phyloP scores from a whole-genome alignment of 345 rosid species.

The Rhodomyrtus tomentosa region DNA sequence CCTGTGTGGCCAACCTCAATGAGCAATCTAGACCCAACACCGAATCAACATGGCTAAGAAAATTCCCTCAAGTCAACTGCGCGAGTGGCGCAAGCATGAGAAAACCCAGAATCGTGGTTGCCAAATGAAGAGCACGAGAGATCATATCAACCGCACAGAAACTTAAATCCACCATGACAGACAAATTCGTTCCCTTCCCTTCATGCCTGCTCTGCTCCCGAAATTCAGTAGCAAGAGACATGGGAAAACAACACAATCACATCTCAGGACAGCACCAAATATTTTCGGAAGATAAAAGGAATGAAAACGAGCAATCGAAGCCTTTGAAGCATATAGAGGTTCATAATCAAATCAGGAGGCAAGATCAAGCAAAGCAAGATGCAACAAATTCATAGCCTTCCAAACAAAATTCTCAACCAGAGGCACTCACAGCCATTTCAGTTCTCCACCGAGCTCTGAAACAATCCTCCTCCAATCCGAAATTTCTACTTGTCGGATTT shows the following conservation, averaged over 20 bases:
- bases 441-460: slow-evolving; percentile 3
- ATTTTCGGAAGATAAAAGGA: not conserved
- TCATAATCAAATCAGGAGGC: not conserved
- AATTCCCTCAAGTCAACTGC: not conserved
- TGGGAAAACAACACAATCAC: not conserved
- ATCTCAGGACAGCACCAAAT: not conserved
- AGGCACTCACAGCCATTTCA: slow-evolving; percentile 55
- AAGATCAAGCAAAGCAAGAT: not conserved
- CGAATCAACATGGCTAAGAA: not conserved
- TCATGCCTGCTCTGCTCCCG: not conserved
- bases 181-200: not conserved
- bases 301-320: not conserved
- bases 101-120: not conserved
- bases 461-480: not conserved
- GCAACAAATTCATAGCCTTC: not conserved
- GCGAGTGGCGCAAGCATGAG: not conserved
- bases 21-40: not conserved
- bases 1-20: not conserved
- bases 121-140: not conserved
- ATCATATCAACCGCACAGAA: not conserved
- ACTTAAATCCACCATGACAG: not conserved
- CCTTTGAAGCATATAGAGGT: not conserved
- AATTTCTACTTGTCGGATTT: not conserved
- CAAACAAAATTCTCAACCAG: not conserved
- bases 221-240: not conserved